Evolutionary conservation across 768 basidiomycete genomes (phyloP).

Genomic region (Mycena vulgaris): DNA sequence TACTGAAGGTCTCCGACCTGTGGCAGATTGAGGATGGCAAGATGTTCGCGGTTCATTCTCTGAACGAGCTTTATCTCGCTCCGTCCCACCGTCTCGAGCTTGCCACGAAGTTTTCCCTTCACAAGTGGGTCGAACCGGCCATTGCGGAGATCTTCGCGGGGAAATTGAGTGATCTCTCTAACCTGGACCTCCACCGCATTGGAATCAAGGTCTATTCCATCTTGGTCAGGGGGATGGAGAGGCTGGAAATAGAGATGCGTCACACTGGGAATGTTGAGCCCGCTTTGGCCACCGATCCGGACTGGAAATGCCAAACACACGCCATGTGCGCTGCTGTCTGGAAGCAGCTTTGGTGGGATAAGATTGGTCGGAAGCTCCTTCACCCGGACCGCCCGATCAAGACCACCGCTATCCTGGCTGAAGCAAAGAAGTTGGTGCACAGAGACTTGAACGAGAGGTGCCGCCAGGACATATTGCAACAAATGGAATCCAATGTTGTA

Average conservation of each 20-base stretch:
- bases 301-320: background rate
- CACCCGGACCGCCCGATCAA: background rate
- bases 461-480: no score
- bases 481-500: no score
- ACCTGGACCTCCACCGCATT: background rate
- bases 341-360: slow-evolving; percentile 1
- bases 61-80: background rate
- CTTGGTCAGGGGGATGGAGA: background rate
- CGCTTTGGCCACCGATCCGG: background rate
- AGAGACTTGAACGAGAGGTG: no score
- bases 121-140: background rate
- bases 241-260: background rate
- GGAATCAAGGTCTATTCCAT: background rate
- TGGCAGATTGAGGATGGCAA: background rate
- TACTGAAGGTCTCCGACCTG: background rate
- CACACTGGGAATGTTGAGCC: background rate
- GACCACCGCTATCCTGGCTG: background rate
- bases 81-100: background rate
- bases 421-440: no score
- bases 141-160: background rate
- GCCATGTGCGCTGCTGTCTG: background rate
- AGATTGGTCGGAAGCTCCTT: background rate
- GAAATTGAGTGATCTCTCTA: background rate
- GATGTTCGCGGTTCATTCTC: background rate
- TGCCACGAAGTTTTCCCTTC: background rate